Evolutionary conservation across 2,329 filamentous ascomycete genomes (phyloP), one percentile per base, ranked within the genome.

Genomic region (Fusarium luffae): DNA sequence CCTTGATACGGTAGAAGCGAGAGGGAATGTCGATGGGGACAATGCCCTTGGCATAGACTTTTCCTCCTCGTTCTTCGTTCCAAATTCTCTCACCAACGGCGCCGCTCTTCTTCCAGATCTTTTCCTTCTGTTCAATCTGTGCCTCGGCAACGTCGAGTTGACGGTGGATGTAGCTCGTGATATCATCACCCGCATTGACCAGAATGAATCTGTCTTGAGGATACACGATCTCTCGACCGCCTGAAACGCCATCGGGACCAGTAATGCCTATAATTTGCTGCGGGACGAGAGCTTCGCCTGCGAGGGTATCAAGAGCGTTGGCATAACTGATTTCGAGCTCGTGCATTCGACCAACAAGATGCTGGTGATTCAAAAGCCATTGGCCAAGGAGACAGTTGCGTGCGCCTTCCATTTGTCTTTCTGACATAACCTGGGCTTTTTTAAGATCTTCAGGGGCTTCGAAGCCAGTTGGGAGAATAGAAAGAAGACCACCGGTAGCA

Each of bases 171-270:
- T 80, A 78, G 9, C 76, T 70, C 61, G 81, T 84, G 18, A 87
- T 78, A 52, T 87, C 85, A 41, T 87, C 83, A 6, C 85, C 85
- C 0, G 83, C 82, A 63, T 89, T 88, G 66, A 80, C 84, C 3
- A 90, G 78, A 16, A 89, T 75, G 78, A 84, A 89, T 12, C 82
- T 81, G 73, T 88, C 86, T 78, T 89, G 87, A 1, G 84, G 84
- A 73, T 81, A 85, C 3, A 82, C 82, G 25, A 91, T 82, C 59
- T 85, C 83, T 21, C 89, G 82, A 5, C 84, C 84, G 2, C 65
- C 51, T 8, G 86, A 79, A 25, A 87, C 81, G 34, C 82, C 82
- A 40, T 85, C 83, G 1, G 86, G 84, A 1, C 89, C 88, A 13
- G 85, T 75, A 18, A 81, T 79, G 21, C 85, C 85, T 34, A 89